Evolutionary conservation across 2,329 filamentous ascomycete species (phyloP), one percentile per base, ranked within the genome.

Genomic region (Arthrobotrys megalospora): DNA sequence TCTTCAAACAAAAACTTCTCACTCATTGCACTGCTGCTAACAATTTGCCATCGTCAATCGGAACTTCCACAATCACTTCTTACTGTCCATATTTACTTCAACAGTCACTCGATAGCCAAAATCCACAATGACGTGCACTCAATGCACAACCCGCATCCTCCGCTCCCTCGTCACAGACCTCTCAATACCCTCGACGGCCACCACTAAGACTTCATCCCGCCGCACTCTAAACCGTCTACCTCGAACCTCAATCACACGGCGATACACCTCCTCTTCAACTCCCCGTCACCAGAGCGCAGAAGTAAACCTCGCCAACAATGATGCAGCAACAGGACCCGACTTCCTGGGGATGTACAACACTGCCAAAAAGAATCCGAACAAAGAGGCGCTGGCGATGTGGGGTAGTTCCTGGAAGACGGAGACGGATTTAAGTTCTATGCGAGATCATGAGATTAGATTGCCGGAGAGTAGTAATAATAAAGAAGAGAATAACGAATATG

Each of bases 121-220:
- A 24, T 41, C 12, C 58, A 77, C 38, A 62, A 78, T 78, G 75
- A 64, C 50, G 36, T 72, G 62, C 63, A 55, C 75, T 10, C 45
- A 68, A 28, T 67, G 60, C 67, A 78, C 60, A 32, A 68, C 67
- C 67, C 75, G 75, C 63, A 34, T 78, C 62, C 60, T 78, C 38
- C 75, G 75, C 52, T 58, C 67, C 14, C 52, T 78, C 63, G 24
- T 60, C 11, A 53, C 62, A 32, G 67, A 78, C 66, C 62, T 62
- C 66, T n/a, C 64, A 11, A 16, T 68, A 19, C 55, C 65, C 47
- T 34, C 73, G 19, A 52, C 36, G 11, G 50, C 45, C n/a, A 63
- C 60, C 38, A 36, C 21, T 12, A 24, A 1, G 38, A 58, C 48
- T 3, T 8, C 45, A 38, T 24, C 60, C 36, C 52, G 62, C 4